phyloP scores from a whole-genome alignment of 495 filamentous ascomycete species.

The Podospora pseudoanserina region DNA sequence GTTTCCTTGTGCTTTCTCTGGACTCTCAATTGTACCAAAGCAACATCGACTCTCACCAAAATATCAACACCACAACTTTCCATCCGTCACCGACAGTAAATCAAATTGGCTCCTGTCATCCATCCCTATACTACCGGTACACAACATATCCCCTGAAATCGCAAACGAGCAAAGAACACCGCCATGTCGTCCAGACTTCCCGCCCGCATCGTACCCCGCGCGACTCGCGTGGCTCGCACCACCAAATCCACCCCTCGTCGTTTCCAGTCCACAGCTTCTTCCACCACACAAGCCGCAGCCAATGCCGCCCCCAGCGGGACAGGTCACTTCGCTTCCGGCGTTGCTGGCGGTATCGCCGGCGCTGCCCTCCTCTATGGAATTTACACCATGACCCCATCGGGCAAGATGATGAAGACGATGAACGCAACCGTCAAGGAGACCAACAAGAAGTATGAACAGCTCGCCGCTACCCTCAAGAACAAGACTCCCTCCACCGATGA shows the following conservation, averaged over 20 bases:
- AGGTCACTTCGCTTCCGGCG: constrained; percentile 49
- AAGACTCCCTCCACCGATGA: constrained; percentile 56
- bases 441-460: constrained; percentile 50
- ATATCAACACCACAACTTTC: neutral
- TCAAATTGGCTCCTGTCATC: no score
- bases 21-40: neutral
- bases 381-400: constrained; percentile 58
- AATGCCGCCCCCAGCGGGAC: constrained; percentile 28
- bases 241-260: constrained; percentile 23
- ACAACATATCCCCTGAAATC: neutral
- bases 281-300: neutral
- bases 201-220: constrained; percentile 12
- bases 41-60: neutral
- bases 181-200: constrained; percentile 4
- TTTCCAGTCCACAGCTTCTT: constrained; percentile 40
- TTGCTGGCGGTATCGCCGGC: constrained; percentile 43
- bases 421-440: constrained; percentile 49
- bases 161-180: neutral
- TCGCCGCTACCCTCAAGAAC: constrained; percentile 49
- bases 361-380: constrained; percentile 44
- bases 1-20: neutral
- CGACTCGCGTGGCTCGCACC: constrained; percentile 7
- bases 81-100: no score
- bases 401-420: constrained; percentile 37
- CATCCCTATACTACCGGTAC: neutral